These are phyloP conservation scores for Apium graveolens DNA, from an alignment of 129 eudicot species.

Conservation along the genomic window DNA sequence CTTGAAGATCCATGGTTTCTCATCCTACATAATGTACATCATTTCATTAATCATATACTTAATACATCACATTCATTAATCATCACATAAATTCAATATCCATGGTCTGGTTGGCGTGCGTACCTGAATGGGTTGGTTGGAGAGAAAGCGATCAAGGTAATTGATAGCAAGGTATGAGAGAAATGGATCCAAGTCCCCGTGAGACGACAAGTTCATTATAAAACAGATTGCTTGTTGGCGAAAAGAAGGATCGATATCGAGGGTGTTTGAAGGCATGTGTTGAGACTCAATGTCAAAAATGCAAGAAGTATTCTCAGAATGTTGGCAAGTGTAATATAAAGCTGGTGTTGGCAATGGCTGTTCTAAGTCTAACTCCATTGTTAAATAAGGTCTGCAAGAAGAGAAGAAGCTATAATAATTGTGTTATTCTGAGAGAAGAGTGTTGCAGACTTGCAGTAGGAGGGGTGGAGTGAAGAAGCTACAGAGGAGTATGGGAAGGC, in stretches of 20 bases:
- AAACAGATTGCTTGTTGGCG: conserved; percentile 28
- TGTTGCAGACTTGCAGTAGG: neutral
- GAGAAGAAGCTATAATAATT: neutral
- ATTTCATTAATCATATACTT: neutral
- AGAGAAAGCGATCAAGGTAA: conserved; percentile 50
- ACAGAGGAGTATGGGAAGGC: conserved; percentile 4
- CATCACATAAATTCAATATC: neutral
- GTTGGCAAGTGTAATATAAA: neutral
- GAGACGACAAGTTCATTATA: conserved; percentile 19
- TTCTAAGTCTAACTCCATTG: conserved; percentile 53
- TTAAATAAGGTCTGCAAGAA: neutral
- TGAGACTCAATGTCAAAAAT: conserved; percentile 34
- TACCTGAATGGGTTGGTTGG: conserved; percentile 33
- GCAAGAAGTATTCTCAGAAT: conserved; percentile 5
- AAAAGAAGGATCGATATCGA: conserved; percentile 7
- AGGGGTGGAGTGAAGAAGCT: neutral
- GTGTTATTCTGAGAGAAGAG: neutral
- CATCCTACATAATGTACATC: conserved; percentile 22
- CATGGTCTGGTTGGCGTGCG: neutral
- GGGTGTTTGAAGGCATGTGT: conserved; percentile 33
- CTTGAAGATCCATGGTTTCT: conserved; percentile 47
- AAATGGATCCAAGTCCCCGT: conserved; percentile 26
- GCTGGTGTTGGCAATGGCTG: conserved; percentile 26
- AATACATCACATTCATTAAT: neutral
- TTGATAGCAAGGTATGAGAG: conserved; percentile 46